Evolutionary conservation across 2,329 filamentous ascomycete genomes (phyloP).

Genomic region (Colletotrichum cereale): DNA sequence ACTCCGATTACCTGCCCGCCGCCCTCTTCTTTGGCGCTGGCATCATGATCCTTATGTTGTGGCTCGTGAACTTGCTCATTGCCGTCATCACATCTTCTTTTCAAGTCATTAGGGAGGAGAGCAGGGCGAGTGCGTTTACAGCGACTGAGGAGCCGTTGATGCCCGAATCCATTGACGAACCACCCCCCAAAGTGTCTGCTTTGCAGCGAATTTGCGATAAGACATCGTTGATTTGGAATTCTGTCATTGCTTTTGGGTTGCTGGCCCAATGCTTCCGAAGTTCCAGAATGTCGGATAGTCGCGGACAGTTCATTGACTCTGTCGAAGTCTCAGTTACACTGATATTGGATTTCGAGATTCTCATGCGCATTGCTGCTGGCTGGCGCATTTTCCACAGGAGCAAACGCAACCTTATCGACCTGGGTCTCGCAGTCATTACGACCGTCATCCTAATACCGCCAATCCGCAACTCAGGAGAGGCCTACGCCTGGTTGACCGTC

Average conservation of each 20-base stretch:
- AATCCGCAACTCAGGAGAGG: constrained; percentile 77
- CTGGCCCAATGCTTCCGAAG: constrained; percentile 83
- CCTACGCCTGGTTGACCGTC: constrained; percentile 89
- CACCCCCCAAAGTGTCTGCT: constrained; percentile 51
- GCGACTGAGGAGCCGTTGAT: constrained; percentile 69
- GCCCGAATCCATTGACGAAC: constrained; percentile 35
- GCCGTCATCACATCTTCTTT: constrained; percentile 99
- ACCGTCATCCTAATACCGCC: constrained; percentile 86
- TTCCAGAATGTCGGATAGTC: constrained; percentile 75
- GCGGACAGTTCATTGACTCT: constrained; percentile 74
- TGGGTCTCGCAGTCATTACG: constrained; percentile 84
- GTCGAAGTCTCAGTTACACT: constrained; percentile 83
- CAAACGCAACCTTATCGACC: constrained; percentile 82
- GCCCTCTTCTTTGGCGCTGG: constrained; percentile 81
- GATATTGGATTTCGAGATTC: constrained; percentile 84
- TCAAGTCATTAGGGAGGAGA: constrained; percentile 97
- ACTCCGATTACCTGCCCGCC: constrained; percentile 90
- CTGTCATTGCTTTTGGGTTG: constrained; percentile 84
- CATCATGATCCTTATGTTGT: constrained; percentile 94
- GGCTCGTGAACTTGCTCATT: constrained; percentile 94
- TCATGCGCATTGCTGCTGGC: constrained; percentile 80
- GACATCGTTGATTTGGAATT: constrained; percentile 82
- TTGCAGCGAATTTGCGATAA: constrained; percentile 82
- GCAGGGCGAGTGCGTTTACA: constrained; percentile 92
- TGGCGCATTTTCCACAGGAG: constrained; percentile 84